These are phyloP conservation scores for Backusella circina DNA, from an alignment of 192 early-diverging fungal species.

Conservation along the genomic window DNA sequence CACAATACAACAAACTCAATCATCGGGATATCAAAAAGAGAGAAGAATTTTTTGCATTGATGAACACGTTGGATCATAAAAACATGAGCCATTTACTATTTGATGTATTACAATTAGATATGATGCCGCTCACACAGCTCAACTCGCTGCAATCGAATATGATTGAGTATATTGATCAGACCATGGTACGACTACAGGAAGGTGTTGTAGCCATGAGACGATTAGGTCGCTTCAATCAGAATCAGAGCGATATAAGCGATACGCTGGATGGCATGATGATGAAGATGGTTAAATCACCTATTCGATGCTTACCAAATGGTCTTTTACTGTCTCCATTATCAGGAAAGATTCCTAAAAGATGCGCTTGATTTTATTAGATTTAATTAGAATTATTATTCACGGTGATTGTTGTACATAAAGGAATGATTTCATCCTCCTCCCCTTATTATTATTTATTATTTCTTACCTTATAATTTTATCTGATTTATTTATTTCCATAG, in stretches of 20 bases:
- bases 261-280: background rate
- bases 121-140: background rate
- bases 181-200: background rate
- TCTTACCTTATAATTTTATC: background rate
- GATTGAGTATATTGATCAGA: background rate
- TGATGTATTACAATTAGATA: background rate
- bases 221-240: background rate
- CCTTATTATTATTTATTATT: background rate
- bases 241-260: background rate
- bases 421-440: background rate
- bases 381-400: background rate
- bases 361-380: background rate
- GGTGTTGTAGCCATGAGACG: background rate
- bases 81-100: background rate
- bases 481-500: background rate
- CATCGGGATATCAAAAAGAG: background rate
- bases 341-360: background rate
- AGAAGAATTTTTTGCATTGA: background rate
- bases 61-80: background rate
- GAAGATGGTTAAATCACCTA: background rate
- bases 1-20: background rate
- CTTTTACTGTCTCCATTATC: background rate
- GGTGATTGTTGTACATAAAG: background rate
- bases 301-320: background rate
- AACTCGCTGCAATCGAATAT: background rate